Percentiles rank a stretch among this genome's conserved stretches.
Evolutionary conservation across 1,284 basidiomycete genomes (phyloP).

Genomic region (Apiotrichum gracile): DNA sequence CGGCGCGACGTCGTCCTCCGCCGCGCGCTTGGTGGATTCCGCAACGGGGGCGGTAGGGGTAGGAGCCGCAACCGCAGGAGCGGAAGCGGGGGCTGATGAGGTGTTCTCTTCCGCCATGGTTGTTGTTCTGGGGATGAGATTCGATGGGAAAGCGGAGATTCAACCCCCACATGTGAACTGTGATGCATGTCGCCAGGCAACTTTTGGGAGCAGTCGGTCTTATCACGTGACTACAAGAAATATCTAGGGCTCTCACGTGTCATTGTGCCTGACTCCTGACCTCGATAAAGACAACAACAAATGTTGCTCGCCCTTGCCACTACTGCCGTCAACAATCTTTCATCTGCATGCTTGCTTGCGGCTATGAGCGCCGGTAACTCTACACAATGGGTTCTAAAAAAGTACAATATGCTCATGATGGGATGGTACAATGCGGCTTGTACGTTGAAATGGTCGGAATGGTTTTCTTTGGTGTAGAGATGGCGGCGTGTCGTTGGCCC

Average conservation of each 20-base stretch:
- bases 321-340: too few species aligned
- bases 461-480: background rate
- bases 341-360: background rate
- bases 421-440: background rate
- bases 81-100: background rate
- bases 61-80: background rate
- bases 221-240: too few species aligned
- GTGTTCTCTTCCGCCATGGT: slow-evolving; percentile 8
- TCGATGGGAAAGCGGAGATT: background rate
- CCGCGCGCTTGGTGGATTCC: background rate
- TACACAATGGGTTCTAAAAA: background rate
- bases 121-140: background rate
- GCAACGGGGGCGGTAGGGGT: background rate
- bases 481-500: background rate
- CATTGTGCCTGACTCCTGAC: too few species aligned
- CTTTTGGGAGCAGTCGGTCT: too few species aligned
- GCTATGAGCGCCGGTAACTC: too few species aligned
- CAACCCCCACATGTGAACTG: too few species aligned
- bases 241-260: too few species aligned
- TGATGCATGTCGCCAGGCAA: too few species aligned
- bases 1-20: background rate
- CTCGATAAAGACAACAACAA: too few species aligned
- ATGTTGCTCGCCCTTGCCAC: too few species aligned
- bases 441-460: background rate
- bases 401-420: background rate